These are phyloP conservation scores for Beauveria caledonica DNA, from an alignment of 2,329 filamentous ascomycete species.

Conservation along the genomic window DNA sequence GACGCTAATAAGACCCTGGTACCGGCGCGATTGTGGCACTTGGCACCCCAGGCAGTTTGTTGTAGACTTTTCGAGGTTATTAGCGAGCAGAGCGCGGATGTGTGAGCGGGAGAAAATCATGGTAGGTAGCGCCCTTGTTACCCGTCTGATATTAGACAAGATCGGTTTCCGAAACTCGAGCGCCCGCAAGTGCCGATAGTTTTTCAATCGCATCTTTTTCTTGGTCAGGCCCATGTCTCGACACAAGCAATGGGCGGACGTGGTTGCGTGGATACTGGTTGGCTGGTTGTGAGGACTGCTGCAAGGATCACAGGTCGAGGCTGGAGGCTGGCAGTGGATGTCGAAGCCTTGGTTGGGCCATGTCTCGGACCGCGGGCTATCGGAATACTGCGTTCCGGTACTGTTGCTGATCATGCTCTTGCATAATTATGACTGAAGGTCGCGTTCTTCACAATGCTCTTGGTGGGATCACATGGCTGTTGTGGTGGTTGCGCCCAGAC, in stretches of 20 bases:
- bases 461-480: background rate
- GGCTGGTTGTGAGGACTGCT: background rate
- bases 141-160: background rate
- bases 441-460: background rate
- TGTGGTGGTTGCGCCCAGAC: background rate
- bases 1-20: background rate
- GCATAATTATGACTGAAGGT: background rate
- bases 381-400: background rate
- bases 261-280: too few relatives aligned
- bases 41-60: background rate
- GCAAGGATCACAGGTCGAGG: background rate
- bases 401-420: background rate
- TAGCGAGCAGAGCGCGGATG: background rate
- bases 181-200: background rate
- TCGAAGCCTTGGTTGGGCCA: background rate
- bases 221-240: slow-evolving; percentile 3
- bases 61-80: background rate
- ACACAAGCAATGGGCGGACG: background rate
- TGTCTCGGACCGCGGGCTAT: slow-evolving; percentile 1
- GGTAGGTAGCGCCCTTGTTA: background rate
- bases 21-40: background rate
- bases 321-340: background rate
- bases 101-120: background rate
- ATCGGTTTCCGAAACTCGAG: background rate
- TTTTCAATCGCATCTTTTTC: background rate